Base-by-base conservation (phyloP, 106 monocot genomes). In the Gastrodia elata region DNA sequence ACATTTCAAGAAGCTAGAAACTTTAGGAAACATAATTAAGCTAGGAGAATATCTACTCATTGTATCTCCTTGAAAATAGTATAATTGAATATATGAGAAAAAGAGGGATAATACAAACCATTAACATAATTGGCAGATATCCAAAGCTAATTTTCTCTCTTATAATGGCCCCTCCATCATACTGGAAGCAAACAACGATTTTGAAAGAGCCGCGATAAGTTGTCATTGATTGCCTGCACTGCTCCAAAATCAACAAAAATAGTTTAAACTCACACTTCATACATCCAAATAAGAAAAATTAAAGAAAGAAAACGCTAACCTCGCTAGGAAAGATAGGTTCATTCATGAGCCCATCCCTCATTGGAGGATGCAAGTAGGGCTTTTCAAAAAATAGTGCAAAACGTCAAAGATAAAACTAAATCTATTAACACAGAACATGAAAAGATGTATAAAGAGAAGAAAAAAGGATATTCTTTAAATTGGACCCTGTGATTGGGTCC, bases 81-180 rank as follows among this genome's bases (percentile, higher is more conserved):
- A 28, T 61, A 32, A 61, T 61, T 61, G 30, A 61, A 61, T 28
- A 61, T 32, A 61, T 32, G 14, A 36, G 71, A 64, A 18, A 0
- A 14, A 83, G 34, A 65, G 32, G 11, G 27, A 42, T 1, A 49
- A 28, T 55, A 77, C n/a, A 10, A n/a, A 95, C 96, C 96, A 78
- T 97, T 64, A 97, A 79, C 96, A 97, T 97, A 64, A 97, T 92
- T 26, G 96, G 96, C 37, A 97, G 25, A 82, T 83, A 44, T 1
- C 96, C 96, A 42, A 84, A 90, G 73, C 67, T 78, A 64, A 90
- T 9, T n/a, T 8, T 84, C 10, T 90, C 75, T 37, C 86, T 72
- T 9, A 86, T 67, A 34, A 74, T 73, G 4, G 36, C 72, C 35
- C 85, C 83, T 2, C 75, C 84, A n/a, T 87, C 68, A 41, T 78